Base-by-base conservation (phyloP, 2,329 filamentous ascomycete genomes). In the Geosmithia flava region DNA sequence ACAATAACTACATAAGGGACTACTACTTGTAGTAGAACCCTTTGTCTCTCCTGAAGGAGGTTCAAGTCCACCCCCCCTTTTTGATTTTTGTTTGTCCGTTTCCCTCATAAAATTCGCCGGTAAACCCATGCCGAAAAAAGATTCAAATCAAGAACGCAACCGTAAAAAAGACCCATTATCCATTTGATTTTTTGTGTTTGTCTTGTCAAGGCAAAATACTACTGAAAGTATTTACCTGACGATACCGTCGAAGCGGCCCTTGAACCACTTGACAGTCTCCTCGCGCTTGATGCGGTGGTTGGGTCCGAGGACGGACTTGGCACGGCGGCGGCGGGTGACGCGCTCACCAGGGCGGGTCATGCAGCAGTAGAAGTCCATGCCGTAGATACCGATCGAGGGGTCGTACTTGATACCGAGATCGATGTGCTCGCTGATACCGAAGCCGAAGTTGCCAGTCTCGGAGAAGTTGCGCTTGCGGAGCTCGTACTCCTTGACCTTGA, bases 401-500 rank as follows among this genome's bases (percentile, higher is more conserved):
- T 96, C 90, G 80, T 96, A 96, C 85, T 98, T 98, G 87, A 98
- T 98, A 68, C 93, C 93, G 66, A 98, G 81, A 82, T 98, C 93
- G 75, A 98, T 98, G 86, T 98, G 93, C 80, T 98, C 93, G 78
- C 81, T 89, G 80, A 98, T 98, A 80, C 93, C 93, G 82, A 98
- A 98, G 63, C 93, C 93, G 71, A 98, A 98, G 86, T 96, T 95
- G 71, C 93, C 93, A 59, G 91, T 97, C 83, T 95, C 88, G 69
- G 85, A 91, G 86, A 98, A 98, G 87, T 98, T 98, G 75, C 87
- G 85, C 83, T 93, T 95, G 77, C 88, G 86, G 65, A 98, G 81
- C 76, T 98, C 93, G 80, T 98, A 98, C 78, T 98, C 93, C 89
- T 98, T 98, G 83, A 98, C 93, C 85, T 98, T 98, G 71, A 98